phyloP scores from a whole-genome alignment of 192 early-diverging fungal genomes.

The Coemansia sp. region DNA sequence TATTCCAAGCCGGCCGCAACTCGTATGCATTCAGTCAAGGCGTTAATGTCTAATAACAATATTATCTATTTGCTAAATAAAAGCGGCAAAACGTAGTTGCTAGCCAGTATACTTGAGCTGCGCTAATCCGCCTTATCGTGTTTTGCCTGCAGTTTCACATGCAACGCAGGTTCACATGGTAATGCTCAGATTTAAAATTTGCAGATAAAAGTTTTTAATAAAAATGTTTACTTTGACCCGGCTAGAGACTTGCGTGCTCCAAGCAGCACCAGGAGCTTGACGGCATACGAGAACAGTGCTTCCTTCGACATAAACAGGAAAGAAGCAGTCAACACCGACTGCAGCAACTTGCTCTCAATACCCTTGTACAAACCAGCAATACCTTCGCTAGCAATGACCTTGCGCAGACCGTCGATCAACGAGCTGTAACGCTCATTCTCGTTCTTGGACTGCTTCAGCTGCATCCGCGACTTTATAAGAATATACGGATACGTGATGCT shows the following conservation, averaged over 20 bases:
- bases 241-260: conserved; percentile 50
- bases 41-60: conserved; percentile 86
- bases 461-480: conserved; percentile 98
- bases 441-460: conserved; percentile 83
- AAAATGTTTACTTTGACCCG: conserved; percentile 17
- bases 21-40: conserved; percentile 86
- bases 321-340: conserved; percentile 91
- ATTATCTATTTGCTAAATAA: conserved; percentile 72
- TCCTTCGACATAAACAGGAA: conserved; percentile 97
- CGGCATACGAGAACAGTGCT: conserved; percentile 68
- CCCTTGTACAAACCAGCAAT: conserved; percentile 84
- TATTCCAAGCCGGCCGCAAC: conserved; percentile 55
- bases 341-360: conserved; percentile 93
- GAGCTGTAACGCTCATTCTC: conserved; percentile 74
- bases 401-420: conserved; percentile 83
- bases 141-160: conserved; percentile 9
- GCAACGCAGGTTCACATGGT: not conserved
- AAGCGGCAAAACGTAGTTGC: conserved; percentile 72
- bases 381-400: conserved; percentile 91
- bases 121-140: conserved; percentile 9
- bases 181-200: not conserved
- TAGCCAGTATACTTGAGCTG: conserved; percentile 72
- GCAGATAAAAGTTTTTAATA: not conserved
- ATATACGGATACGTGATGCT: conserved; percentile 98
- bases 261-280: conserved; percentile 52